A percentile compares a stretch with the other conserved stretches of the same genome.
phyloP scores from a whole-genome alignment of 192 early-diverging fungal species.

The Podila clonocystis region DNA sequence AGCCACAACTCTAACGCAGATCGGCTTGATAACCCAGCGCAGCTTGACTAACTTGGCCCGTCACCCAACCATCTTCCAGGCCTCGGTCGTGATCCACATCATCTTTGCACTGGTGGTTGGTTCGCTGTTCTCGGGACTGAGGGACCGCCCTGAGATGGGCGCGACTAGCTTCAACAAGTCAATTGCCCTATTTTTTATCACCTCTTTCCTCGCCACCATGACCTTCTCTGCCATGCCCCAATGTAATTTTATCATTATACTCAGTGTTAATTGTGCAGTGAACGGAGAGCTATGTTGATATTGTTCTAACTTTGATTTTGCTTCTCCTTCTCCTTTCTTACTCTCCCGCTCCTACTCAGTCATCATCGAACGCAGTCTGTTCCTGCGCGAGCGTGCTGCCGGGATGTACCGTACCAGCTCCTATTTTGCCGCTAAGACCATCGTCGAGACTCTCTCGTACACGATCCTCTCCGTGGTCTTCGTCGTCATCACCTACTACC shows the following conservation, averaged over 20 bases:
- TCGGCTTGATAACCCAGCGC: constrained; percentile 63
- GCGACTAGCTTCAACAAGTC: constrained; percentile 57
- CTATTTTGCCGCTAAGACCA: constrained; percentile 76
- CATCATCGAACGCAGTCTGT: constrained; percentile 72
- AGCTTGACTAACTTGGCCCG: constrained; percentile 73
- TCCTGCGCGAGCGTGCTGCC: constrained; percentile 79
- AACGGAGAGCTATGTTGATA: neutral
- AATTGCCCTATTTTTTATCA: constrained; percentile 47
- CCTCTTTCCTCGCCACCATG: constrained; percentile 60
- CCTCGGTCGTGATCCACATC: constrained; percentile 65
- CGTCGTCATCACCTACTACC: constrained; percentile 84
- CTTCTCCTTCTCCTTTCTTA: neutral
- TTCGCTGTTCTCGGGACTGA: constrained; percentile 44
- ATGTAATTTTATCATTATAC: constrained; percentile 58
- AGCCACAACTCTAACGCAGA: constrained; percentile 59
- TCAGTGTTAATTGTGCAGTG: constrained; percentile 69
- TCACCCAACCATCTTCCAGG: constrained; percentile 67
- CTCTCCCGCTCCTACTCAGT: constrained; percentile 62
- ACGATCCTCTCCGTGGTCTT: constrained; percentile 85
- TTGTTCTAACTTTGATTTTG: constrained; percentile 64
- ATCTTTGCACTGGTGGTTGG: constrained; percentile 56
- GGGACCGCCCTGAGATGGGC: constrained; percentile 37
- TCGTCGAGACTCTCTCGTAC: constrained; percentile 23
- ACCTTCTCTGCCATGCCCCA: constrained; percentile 71
- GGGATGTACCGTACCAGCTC: constrained; percentile 75